Base-by-base conservation (phyloP, 176 grass and related monocot species). In the Oryza brachyantha region DNA sequence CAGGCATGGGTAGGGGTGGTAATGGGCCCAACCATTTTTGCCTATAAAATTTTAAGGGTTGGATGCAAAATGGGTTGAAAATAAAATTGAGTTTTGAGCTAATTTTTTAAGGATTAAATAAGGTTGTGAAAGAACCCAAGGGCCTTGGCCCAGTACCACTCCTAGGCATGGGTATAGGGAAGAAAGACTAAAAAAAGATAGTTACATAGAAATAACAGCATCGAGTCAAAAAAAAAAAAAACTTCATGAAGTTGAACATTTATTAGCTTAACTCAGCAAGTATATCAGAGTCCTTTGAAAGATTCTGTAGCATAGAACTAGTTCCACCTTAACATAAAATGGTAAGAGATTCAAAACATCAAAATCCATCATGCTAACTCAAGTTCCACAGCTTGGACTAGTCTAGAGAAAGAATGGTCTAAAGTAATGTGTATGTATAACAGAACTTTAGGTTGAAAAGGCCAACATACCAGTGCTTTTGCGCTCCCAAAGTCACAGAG, bases 401-500 rank as follows among this genome's bases (percentile, higher is more conserved):
- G 52, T 57, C 52, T 24, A 57, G 8, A 24, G 19, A 2, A 57
- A 57, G 52, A 57, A 57, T 57, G 8, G 52, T 57, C 52, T 24
- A 57, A 57, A 57, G 52, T 57, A 57, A 57, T 57, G 52, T 57
- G 52, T 57, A 22, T 4, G 52, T 57, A 57, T 57, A 24, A 24
- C 52, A 22, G 7, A 57, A 57, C 52, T 57, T 57, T 57, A 57
- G 52, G 52, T 21, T 57, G n/a, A 3, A 24, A 57, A 86, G 35
- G 8, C 31, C 35, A 78, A 82, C 62, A 38, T 92, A 92, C 89
- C 78, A 92, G 73, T 69, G 85, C 78, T 92, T 92, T 92, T 68
- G 89, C 89, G n/a, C 89, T 92, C 79, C 89, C 89, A 70, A 92
- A 92, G 81, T 92, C 89, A 63, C 89, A 92, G 41, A 92, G 64